Evolutionary conservation across 306 rosid species (phyloP).

Genomic region (Ammopiptanthus mongolicus): DNA sequence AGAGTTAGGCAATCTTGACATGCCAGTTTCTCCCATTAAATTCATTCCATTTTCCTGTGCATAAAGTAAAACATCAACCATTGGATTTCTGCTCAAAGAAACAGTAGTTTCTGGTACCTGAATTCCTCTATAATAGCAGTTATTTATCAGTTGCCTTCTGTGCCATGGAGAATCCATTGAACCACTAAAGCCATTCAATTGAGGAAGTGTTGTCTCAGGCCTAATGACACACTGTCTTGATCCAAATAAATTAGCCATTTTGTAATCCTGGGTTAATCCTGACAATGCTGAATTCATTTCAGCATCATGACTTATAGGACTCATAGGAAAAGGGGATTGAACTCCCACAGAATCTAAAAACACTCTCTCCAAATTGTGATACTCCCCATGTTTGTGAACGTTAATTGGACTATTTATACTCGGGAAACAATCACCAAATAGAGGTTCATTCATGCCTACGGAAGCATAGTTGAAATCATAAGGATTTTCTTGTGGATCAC

Average conservation of each 20-base stretch:
- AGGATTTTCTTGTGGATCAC: slow-evolving; percentile 24
- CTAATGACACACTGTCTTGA: not conserved
- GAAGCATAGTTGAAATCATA: slow-evolving; percentile 9
- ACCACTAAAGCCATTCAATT: slow-evolving; percentile 19
- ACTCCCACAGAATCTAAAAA: slow-evolving; percentile 14
- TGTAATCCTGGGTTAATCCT: slow-evolving; percentile 16
- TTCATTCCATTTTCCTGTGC: slow-evolving; percentile 1
- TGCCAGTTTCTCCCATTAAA: slow-evolving; percentile 20
- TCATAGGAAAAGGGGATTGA: slow-evolving; percentile 19
- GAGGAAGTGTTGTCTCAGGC: slow-evolving; percentile 14
- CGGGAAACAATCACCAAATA: not conserved
- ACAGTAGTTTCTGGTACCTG: not conserved
- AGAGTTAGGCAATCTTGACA: slow-evolving; percentile 15
- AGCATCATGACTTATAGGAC: slow-evolving; percentile 2
- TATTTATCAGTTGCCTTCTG: slow-evolving; percentile 26
- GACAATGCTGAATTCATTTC: slow-evolving; percentile 22
- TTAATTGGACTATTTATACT: slow-evolving; percentile 20
- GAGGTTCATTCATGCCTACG: slow-evolving; percentile 6
- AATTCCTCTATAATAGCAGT: slow-evolving; percentile 18
- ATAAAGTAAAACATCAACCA: slow-evolving; percentile 19
- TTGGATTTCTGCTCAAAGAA: slow-evolving; percentile 24
- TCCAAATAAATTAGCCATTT: slow-evolving; percentile 19
- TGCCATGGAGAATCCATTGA: slow-evolving; percentile 27
- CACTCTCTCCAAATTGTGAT: slow-evolving; percentile 17
- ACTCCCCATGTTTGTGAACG: not conserved